These are phyloP conservation scores for Trapa bicornis DNA, from an alignment of 345 rosid species.

Conservation along the genomic window DNA sequence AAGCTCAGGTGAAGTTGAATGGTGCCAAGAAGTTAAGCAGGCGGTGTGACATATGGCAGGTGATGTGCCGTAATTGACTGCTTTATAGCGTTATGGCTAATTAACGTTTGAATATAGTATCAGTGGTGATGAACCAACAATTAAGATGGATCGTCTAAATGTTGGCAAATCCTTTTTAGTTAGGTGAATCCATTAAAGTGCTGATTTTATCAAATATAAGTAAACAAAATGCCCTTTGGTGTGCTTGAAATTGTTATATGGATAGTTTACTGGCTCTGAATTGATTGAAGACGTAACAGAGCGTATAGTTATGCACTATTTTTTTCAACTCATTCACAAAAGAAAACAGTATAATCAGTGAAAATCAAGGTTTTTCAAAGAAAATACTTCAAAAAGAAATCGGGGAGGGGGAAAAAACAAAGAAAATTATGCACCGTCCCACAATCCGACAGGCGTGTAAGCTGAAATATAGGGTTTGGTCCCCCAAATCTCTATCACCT, in stretches of 20 bases:
- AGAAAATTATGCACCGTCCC: not conserved
- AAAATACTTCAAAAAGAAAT: not conserved
- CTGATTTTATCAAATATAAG: no score
- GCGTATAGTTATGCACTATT: not conserved
- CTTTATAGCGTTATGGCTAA: no score
- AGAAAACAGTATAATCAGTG: not conserved
- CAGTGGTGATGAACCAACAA: no score
- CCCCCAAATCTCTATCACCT: slow-evolving; percentile 2
- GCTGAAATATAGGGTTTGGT: slow-evolving; percentile 4
- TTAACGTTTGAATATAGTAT: no score
- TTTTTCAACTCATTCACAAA: not conserved
- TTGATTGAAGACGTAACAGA: not conserved
- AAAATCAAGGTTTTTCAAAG: not conserved
- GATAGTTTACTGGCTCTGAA: not conserved
- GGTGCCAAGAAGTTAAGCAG: no score
- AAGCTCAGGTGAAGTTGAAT: no score
- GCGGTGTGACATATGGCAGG: no score
- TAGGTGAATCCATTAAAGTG: no score
- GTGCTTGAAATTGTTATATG: not conserved
- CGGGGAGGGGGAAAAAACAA: not conserved
- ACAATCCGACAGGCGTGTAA: not conserved
- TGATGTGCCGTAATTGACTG: no score
- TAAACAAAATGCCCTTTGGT: no score
- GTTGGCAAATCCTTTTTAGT: no score
- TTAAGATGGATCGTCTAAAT: no score